Base-by-base conservation (phyloP, 345 rosid species). In the Heritiera fomes region DNA sequence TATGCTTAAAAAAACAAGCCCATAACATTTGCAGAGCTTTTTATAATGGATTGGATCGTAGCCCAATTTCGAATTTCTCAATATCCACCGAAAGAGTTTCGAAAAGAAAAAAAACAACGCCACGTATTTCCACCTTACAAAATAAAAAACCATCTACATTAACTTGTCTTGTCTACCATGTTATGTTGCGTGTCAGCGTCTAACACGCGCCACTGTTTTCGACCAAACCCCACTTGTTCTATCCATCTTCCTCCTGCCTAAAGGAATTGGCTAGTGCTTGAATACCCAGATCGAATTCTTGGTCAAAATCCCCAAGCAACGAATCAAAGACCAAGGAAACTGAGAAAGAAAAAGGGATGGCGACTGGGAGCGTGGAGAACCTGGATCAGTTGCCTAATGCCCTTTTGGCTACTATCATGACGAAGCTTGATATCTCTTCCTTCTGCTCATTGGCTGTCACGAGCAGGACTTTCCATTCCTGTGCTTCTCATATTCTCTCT, bases 381-480 rank as follows among this genome's bases (percentile, higher is more conserved):
- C 75, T 95, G 77, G 99, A 91, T 81, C 89, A 86, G 81, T 85
- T 95, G 47, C 98, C 97, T 40, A 83, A 82, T 61, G 94, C 93
- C 69, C 80, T 95, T 1, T 63, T 93, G 28, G 90, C 86, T 34
- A 87, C 94, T 75, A 83, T 93, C 61, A 86, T 95, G 90, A 78
- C 91, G 30, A 92, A 92, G 85, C 94, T 95, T 9, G 97, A 95
- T 77, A 83, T 93, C 7, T 87, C 89, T 50, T 90, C 98, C 75
- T 88, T 95, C 80, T 91, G 94, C 83, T 93, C 97, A 8, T 79
- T 80, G 46, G 90, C 95, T 13, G 86, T 97, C 52, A 95, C 97
- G 7, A 90, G 92, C 87, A 86, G 75, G 79, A 76, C 86, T 49
- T 82, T 90, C 83, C 82, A 83, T 46, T 71, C 84, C 32, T 91